Evolutionary conservation across 495 filamentous ascomycete species (phyloP).

Genomic region (Daldinia grandis): DNA sequence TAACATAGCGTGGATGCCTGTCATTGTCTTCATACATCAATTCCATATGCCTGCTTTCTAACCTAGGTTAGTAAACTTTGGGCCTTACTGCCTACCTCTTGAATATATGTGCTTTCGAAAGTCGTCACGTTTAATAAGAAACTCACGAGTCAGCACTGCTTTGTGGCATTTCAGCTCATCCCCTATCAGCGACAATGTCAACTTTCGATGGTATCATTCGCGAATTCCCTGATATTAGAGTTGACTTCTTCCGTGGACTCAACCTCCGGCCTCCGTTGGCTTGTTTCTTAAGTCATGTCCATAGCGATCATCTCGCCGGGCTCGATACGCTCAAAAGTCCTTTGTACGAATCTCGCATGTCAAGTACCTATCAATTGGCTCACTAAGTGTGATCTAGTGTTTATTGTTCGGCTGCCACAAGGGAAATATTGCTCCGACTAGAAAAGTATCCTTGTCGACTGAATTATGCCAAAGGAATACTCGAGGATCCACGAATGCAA

Average conservation of each 20-base stretch:
- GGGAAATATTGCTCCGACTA: slow-evolving; percentile 77
- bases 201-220: slow-evolving; percentile 78
- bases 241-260: slow-evolving; percentile 80
- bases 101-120: not conserved
- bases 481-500: slow-evolving; percentile 69
- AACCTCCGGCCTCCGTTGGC: slow-evolving; percentile 72
- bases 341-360: slow-evolving; percentile 58
- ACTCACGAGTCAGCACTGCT: not conserved
- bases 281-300: slow-evolving; percentile 92
- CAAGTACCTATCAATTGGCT: slow-evolving; percentile 22
- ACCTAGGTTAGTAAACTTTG: too few relatives aligned
- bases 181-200: slow-evolving; percentile 62
- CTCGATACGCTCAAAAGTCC: slow-evolving; percentile 78
- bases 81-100: not conserved
- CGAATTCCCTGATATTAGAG: slow-evolving; percentile 80
- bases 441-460: slow-evolving; percentile 81
- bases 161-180: not conserved
- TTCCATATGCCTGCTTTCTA: too few relatives aligned
- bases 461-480: slow-evolving; percentile 79
- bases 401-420: slow-evolving; percentile 88
- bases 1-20: not conserved
- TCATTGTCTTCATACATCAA: not conserved
- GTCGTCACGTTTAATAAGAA: not conserved
- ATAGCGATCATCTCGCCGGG: slow-evolving; percentile 88
- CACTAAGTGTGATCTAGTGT: slow-evolving; percentile 56